These are phyloP conservation scores for Candida coquimbonensis DNA, from an alignment of 805 yeast species.

Conservation along the genomic window DNA sequence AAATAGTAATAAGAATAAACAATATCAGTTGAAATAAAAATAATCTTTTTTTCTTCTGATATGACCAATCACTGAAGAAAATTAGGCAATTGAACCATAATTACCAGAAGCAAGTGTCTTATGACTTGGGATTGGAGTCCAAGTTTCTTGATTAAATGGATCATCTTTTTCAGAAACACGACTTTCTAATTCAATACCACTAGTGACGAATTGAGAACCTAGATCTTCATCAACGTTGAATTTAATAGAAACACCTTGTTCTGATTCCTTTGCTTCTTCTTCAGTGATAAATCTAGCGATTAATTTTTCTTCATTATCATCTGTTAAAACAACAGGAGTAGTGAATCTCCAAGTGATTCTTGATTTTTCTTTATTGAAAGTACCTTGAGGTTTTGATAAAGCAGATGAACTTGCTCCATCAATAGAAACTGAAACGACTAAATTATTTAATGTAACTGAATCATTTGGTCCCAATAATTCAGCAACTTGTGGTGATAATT, in stretches of 20 bases:
- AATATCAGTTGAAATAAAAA: not conserved
- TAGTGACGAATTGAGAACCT: slow-evolving; percentile 38
- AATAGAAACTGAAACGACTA: slow-evolving; percentile 45
- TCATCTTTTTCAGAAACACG: slow-evolving; percentile 31
- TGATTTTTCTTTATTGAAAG: slow-evolving; percentile 78
- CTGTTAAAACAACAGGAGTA: slow-evolving; percentile 31
- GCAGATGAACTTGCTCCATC: slow-evolving; percentile 65
- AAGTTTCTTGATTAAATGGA: slow-evolving; percentile 31
- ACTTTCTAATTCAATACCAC: slow-evolving; percentile 33
- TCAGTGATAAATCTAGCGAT: slow-evolving; percentile 83
- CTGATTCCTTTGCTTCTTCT: slow-evolving; percentile 63
- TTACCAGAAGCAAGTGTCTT: slow-evolving; percentile 32
- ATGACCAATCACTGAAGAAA: too few relatives aligned
- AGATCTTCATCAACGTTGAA: slow-evolving; percentile 41
- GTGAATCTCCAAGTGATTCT: slow-evolving; percentile 81
- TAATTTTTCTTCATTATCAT: slow-evolving; percentile 51
- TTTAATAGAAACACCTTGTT: slow-evolving; percentile 65
- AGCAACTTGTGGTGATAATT: slow-evolving; percentile 42
- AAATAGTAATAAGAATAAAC: not conserved
- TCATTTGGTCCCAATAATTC: slow-evolving; percentile 29
- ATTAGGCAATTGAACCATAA: slow-evolving; percentile 24
- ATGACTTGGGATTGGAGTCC: slow-evolving; percentile 27
- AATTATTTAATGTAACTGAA: slow-evolving; percentile 30
- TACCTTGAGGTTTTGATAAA: slow-evolving; percentile 85
- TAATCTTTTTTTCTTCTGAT: too few relatives aligned